Evolutionary conservation across 192 early-diverging fungal species (phyloP).

Genomic region (Glomus cerebriforme): DNA sequence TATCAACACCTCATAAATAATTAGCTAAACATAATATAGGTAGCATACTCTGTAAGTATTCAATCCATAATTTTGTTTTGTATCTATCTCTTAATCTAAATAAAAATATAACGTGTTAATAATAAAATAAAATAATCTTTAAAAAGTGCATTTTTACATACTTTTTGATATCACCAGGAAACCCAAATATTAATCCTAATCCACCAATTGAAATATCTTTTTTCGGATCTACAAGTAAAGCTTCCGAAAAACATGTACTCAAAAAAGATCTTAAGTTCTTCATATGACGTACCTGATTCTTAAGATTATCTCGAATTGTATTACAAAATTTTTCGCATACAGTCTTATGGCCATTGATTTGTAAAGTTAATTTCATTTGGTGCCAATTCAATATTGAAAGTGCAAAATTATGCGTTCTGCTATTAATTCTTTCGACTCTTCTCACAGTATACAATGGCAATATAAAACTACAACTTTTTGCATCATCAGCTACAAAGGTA

Average conservation of each 20-base stretch:
- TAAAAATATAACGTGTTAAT: not conserved
- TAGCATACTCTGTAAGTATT: conserved; percentile 68
- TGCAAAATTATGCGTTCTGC: conserved; percentile 62
- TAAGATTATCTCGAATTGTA: conserved; percentile 69
- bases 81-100: conserved; percentile 55
- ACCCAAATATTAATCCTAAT: conserved; percentile 74
- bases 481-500: conserved; percentile 73
- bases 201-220: conserved; percentile 58
- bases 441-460: conserved; percentile 90
- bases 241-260: conserved; percentile 80
- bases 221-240: conserved; percentile 55
- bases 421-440: conserved; percentile 84
- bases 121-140: not conserved
- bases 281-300: conserved; percentile 73
- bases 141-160: conserved; percentile 33
- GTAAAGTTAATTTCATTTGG: conserved; percentile 84
- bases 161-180: conserved; percentile 71
- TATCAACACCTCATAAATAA: not conserved
- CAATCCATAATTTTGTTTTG: conserved; percentile 74
- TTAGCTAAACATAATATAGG: not conserved
- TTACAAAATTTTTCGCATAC: conserved; percentile 83
- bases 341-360: conserved; percentile 66
- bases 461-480: conserved; percentile 72
- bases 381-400: conserved; percentile 91
- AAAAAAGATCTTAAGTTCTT: conserved; percentile 79